Conservation (phyloP, 768 basidiomycete species). For the Tricholoma sp. region DNA sequence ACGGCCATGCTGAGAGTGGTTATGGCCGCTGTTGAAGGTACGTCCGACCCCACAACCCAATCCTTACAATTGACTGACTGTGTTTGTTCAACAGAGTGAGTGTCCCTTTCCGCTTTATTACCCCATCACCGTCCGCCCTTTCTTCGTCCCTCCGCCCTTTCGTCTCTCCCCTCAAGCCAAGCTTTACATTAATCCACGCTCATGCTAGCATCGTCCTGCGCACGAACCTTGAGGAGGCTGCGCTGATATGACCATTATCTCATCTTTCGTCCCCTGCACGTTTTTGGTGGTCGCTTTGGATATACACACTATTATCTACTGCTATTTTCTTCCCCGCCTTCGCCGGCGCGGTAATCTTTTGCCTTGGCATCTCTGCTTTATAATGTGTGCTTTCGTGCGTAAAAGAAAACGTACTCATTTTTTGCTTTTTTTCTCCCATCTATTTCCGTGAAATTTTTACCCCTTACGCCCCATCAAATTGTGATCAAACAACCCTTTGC, state of each 20-base stretch:
- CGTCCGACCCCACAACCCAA: slow-evolving; percentile 20
- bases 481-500: not conserved
- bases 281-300: slow-evolving; percentile 5
- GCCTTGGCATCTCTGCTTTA: slow-evolving; percentile 3
- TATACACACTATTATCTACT: slow-evolving; percentile 9
- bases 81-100: slow-evolving; percentile 55
- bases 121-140: slow-evolving; percentile 15
- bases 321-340: slow-evolving; percentile 9
- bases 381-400: slow-evolving; percentile 15
- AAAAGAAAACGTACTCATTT: slow-evolving; percentile 18
- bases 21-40: slow-evolving; percentile 95
- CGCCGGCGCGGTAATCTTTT: slow-evolving; percentile 15
- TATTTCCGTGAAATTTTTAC: slow-evolving; percentile 8
- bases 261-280: slow-evolving; percentile 6
- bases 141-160: slow-evolving; percentile 13
- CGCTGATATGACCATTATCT: slow-evolving; percentile 45
- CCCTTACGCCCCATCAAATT: slow-evolving; percentile 2
- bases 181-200: slow-evolving; percentile 16
- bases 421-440: slow-evolving; percentile 16
- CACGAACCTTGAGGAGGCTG: slow-evolving; percentile 58
- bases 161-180: slow-evolving; percentile 23
- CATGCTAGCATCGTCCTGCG: slow-evolving; percentile 61
- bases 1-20: slow-evolving; percentile 85
- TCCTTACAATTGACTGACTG: slow-evolving; percentile 2
- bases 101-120: slow-evolving; percentile 26